Percentiles rank a stretch among this genome's conserved stretches.
Conservation (phyloP, 305 asterid genomes). For the Ajuga reptans region DNA sequence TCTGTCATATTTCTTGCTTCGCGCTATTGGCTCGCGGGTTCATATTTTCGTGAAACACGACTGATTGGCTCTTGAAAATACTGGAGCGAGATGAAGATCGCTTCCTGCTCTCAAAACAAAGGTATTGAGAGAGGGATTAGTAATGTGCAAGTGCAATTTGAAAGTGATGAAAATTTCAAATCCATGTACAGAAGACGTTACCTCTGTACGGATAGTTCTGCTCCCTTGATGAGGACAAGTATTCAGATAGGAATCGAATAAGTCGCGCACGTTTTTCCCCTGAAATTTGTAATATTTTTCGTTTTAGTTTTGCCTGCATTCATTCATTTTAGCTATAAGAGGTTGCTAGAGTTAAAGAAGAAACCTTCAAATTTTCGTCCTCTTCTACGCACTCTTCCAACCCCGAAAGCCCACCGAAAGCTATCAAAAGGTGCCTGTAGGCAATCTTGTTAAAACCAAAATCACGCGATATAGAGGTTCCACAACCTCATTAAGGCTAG, state of each 20-base stretch:
- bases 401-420: slow-evolving; percentile 98
- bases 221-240: slow-evolving; percentile 95
- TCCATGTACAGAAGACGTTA: too few species aligned
- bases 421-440: slow-evolving; percentile 79
- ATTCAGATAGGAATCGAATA: slow-evolving; percentile 68
- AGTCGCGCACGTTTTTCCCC: slow-evolving; percentile 60
- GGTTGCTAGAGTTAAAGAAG: neutral
- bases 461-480: neutral
- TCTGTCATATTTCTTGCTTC: neutral
- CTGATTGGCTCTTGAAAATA: slow-evolving; percentile 85
- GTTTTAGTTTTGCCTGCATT: neutral
- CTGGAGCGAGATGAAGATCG: slow-evolving; percentile 73
- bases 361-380: slow-evolving; percentile 63
- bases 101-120: slow-evolving; percentile 49
- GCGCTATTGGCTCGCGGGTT: neutral
- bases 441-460: neutral
- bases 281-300: slow-evolving; percentile 22
- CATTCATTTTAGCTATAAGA: neutral
- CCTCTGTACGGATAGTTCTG: slow-evolving; percentile 91
- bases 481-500: neutral
- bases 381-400: slow-evolving; percentile 90
- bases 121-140: neutral
- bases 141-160: too few species aligned
- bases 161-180: too few species aligned
- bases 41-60: slow-evolving; percentile 28